Percentiles rank a stretch among this genome's conserved stretches.
Evolutionary conservation across 192 early-diverging fungal genomes (phyloP).

Genomic region (Linnemannia schmuckeri): DNA sequence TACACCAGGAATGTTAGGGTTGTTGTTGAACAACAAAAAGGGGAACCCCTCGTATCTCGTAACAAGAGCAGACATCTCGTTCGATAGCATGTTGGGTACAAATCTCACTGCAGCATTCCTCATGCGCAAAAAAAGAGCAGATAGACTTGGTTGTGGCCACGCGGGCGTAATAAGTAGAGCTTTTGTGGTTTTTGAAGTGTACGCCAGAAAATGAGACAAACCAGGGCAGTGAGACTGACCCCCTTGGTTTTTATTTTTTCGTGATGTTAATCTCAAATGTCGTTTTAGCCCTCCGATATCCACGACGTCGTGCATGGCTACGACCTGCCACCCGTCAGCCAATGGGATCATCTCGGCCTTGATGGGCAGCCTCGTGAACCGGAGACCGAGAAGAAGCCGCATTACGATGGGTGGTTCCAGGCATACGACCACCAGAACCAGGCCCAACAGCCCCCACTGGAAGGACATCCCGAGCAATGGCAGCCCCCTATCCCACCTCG

Average conservation of each 20-base stretch:
- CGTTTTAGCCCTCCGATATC: slow-evolving; percentile 35
- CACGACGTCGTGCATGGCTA: slow-evolving; percentile 49
- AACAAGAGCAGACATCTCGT: neutral
- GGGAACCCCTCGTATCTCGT: neutral
- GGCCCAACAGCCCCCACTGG: slow-evolving; percentile 18
- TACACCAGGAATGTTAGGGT: neutral
- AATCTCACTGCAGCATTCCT: neutral
- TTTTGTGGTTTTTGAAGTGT: neutral
- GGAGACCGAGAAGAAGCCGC: slow-evolving; percentile 59
- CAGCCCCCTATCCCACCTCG: slow-evolving; percentile 28
- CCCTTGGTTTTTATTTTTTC: neutral
- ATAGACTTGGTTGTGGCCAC: neutral
- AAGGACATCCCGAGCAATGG: slow-evolving; percentile 1
- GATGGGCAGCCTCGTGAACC: slow-evolving; percentile 65
- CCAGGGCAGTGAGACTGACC: neutral
- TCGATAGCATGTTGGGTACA: neutral
- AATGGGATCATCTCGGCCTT: slow-evolving; percentile 69
- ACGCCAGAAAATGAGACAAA: neutral
- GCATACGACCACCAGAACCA: slow-evolving; percentile 57
- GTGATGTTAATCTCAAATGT: neutral
- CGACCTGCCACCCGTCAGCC: slow-evolving; percentile 51
- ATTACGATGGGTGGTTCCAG: slow-evolving; percentile 66
- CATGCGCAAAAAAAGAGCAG: neutral
- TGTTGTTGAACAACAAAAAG: neutral
- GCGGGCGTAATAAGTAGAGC: neutral